These are phyloP conservation scores for Citrus sp. DNA, from an alignment of 345 rosid species.

Conservation along the genomic window DNA sequence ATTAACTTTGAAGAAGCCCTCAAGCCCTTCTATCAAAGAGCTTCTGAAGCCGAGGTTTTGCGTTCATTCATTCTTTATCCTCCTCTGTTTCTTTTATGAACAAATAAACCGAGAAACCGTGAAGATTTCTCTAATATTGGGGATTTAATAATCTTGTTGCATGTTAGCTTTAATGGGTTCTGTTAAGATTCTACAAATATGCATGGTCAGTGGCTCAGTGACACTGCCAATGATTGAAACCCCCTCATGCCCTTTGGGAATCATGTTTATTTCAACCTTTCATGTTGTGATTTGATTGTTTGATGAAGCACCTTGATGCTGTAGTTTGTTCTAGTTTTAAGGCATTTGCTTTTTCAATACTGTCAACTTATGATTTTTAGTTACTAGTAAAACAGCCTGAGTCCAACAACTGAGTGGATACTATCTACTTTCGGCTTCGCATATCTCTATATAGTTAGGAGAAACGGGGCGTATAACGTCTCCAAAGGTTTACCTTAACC, in stretches of 20 bases:
- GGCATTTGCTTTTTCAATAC: background rate
- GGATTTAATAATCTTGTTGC: background rate
- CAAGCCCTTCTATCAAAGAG: slow-evolving; percentile 10
- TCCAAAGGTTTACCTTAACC: no score
- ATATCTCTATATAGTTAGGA: no score
- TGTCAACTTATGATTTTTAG: background rate
- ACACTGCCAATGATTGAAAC: no score
- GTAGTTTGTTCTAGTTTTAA: background rate
- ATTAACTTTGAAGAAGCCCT: background rate
- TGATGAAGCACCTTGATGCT: background rate
- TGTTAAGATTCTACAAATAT: background rate
- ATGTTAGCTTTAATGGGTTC: background rate
- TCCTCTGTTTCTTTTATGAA: background rate
- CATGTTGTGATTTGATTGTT: background rate
- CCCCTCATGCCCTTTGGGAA: background rate
- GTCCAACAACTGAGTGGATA: no score
- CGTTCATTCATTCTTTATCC: background rate
- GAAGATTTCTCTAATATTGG: background rate
- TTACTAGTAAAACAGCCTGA: no score
- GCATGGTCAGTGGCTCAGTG: background rate
- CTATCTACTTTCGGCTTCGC: no score
- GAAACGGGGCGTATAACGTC: no score
- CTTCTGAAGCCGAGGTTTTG: slow-evolving; percentile 14
- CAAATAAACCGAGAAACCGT: background rate
- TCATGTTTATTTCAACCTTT: background rate